Evolutionary conservation across 345 rosid species (phyloP).

Genomic region (Fremontodendron californicum): DNA sequence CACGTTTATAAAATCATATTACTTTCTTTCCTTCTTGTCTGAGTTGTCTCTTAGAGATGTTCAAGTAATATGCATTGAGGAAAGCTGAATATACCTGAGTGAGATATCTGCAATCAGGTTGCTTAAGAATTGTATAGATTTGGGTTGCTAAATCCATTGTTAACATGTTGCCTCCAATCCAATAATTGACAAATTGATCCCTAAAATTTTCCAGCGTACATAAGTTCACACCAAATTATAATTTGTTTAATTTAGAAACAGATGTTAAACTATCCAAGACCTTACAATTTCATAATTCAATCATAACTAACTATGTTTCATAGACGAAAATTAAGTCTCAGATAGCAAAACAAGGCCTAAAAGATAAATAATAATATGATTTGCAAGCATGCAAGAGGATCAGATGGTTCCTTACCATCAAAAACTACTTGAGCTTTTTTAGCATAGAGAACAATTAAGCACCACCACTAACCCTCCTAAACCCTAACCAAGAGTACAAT

Average conservation of each 20-base stretch:
- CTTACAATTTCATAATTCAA: background rate
- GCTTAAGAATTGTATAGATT: constrained; percentile 63
- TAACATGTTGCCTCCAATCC: constrained; percentile 72
- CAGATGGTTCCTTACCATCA: background rate
- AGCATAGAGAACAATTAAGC: background rate
- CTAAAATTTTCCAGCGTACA: constrained; percentile 28
- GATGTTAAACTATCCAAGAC: background rate
- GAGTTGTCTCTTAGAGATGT: background rate
- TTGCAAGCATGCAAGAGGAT: background rate
- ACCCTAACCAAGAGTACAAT: background rate
- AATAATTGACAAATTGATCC: constrained; percentile 68
- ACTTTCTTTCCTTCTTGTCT: background rate
- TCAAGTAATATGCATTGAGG: background rate
- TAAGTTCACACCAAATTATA: constrained; percentile 3
- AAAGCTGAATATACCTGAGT: constrained; percentile 54
- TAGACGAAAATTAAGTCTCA: background rate
- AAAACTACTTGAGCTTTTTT: background rate
- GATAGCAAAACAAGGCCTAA: background rate
- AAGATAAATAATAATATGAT: background rate
- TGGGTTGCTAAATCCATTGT: constrained; percentile 66
- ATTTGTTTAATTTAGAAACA: background rate
- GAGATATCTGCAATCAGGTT: constrained; percentile 65
- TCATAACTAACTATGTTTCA: background rate
- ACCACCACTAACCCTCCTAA: background rate
- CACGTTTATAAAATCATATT: background rate